Conservation (phyloP, 2,329 filamentous ascomycete genomes). For the Cadophora gregata region DNA sequence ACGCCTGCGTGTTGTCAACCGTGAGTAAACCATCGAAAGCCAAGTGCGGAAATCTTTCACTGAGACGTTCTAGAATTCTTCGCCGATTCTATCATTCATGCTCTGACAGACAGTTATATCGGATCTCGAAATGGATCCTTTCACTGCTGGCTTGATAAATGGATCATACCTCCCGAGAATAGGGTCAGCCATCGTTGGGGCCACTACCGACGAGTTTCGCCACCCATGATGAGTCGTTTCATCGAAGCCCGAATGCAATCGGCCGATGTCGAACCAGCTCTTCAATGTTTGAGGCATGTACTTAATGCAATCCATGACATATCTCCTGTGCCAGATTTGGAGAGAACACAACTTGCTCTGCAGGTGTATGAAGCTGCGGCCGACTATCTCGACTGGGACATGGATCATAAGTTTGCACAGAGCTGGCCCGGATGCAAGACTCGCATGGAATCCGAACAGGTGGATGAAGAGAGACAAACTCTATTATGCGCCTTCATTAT, state of each 20-base stretch:
- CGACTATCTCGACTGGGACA: constrained; percentile 7
- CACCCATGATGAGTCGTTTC: background rate
- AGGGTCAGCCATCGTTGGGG: background rate
- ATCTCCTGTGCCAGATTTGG: background rate
- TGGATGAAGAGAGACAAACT: background rate
- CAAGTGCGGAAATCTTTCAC: background rate
- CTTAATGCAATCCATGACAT: background rate
- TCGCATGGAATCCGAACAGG: background rate
- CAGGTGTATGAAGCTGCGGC: background rate
- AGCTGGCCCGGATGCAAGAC: background rate
- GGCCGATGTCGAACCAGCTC: background rate
- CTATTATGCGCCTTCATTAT: background rate
- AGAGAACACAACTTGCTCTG: background rate
- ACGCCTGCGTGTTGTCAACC: background rate
- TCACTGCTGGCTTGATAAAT: background rate
- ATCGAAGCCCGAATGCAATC: background rate
- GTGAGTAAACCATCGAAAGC: background rate
- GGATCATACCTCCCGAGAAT: background rate
- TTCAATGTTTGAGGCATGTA: background rate
- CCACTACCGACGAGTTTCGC: background rate
- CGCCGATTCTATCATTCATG: background rate
- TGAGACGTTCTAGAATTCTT: background rate
- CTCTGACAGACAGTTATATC: background rate
- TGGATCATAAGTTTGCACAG: constrained; percentile 2
- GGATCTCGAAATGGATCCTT: background rate